phyloP scores from a whole-genome alignment of 495 filamentous ascomycete genomes.

The Articulospora tetracladia region DNA sequence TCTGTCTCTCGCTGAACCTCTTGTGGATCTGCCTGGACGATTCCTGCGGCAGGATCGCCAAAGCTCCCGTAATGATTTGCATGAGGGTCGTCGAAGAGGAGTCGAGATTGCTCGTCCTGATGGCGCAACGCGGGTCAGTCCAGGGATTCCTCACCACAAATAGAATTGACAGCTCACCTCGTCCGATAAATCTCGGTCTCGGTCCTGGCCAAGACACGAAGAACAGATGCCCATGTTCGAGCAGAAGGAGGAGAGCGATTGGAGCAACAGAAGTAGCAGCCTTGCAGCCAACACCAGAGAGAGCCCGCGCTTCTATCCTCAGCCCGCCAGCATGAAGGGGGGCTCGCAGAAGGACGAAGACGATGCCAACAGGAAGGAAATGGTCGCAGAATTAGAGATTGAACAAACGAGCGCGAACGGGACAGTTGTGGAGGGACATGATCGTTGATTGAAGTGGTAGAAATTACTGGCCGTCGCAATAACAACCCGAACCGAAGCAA shows the following conservation, averaged over 20 bases:
- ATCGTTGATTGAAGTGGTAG: background rate
- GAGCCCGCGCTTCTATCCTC: background rate
- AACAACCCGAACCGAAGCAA: background rate
- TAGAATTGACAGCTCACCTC: conserved; percentile 16
- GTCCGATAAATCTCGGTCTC: conserved; percentile 17
- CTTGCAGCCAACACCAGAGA: too few species aligned
- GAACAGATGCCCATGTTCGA: conserved; percentile 26
- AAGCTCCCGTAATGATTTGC: conserved; percentile 51
- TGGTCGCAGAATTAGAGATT: background rate
- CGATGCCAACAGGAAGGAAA: background rate
- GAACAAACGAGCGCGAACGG: background rate
- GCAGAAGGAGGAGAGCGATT: background rate
- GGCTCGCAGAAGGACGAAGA: background rate
- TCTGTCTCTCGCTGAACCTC: conserved; percentile 56
- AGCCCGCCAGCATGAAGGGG: background rate
- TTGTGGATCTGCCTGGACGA: conserved; percentile 45
- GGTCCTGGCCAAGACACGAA: conserved; percentile 22
- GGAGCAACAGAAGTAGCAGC: background rate
- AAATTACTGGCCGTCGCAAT: background rate
- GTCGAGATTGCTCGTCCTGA: conserved; percentile 48
- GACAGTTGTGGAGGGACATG: background rate
- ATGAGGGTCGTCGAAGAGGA: conserved; percentile 51
- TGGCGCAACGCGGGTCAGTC: conserved; percentile 3
- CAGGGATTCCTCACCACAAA: background rate
- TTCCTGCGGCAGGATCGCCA: conserved; percentile 37